A percentile compares a stretch with the other conserved stretches of the same genome.
Evolutionary conservation across 2,329 filamentous ascomycete genomes (phyloP).

Genomic region (Ophiostoma quercus): DNA sequence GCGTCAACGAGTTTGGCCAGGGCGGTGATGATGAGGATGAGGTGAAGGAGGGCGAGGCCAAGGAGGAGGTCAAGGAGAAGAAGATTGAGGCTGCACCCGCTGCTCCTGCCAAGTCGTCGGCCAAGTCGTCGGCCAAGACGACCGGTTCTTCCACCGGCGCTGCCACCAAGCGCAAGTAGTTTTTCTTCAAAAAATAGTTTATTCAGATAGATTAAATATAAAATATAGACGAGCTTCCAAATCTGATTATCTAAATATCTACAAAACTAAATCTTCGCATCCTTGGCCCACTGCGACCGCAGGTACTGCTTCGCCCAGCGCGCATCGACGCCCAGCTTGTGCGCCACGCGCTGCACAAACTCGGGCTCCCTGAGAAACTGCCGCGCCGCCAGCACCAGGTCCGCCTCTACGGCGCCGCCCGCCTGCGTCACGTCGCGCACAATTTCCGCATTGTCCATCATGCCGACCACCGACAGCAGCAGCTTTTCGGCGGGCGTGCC

Average conservation of each 20-base stretch:
- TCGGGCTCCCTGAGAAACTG: conserved; percentile 80
- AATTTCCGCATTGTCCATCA: conserved; percentile 63
- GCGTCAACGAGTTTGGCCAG: conserved; percentile 97
- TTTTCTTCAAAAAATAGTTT: background rate
- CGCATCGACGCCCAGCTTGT: conserved; percentile 65
- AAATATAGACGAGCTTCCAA: conserved; percentile 1
- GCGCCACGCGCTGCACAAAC: conserved; percentile 66
- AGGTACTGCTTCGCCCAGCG: conserved; percentile 65
- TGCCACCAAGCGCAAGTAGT: conserved; percentile 43
- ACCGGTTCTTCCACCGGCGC: conserved; percentile 48
- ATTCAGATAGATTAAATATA: background rate
- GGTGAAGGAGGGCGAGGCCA: conserved; percentile 43
- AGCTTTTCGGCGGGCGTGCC: conserved; percentile 46
- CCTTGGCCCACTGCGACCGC: conserved; percentile 32
- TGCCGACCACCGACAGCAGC: conserved; percentile 68
- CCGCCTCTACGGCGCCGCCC: conserved; percentile 45
- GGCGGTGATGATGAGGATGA: conserved; percentile 87
- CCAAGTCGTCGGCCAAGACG: conserved; percentile 32
- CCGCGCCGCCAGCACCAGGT: conserved; percentile 68
- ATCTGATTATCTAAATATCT: background rate
- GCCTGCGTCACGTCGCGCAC: conserved; percentile 56
- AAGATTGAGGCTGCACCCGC: conserved; percentile 27
- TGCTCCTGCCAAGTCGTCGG: conserved; percentile 35
- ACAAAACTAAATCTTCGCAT: conserved; percentile 19
- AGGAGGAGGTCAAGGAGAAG: conserved; percentile 34